phyloP scores from a whole-genome alignment of 2,329 filamentous ascomycete genomes.

The Nannizziopsis arthrosporioides region DNA sequence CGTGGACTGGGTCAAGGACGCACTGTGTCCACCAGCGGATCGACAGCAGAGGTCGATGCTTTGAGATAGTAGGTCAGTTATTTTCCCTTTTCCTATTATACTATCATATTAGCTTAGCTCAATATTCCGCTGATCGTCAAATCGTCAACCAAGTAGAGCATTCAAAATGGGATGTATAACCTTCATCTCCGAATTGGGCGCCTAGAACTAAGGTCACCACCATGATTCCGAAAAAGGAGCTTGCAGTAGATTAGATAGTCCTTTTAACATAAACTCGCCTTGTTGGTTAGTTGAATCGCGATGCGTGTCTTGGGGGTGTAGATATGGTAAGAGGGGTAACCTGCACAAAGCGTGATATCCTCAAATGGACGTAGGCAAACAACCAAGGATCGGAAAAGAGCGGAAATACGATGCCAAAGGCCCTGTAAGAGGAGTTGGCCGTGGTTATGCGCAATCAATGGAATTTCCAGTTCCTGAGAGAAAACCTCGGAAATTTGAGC shows the following conservation, averaged over 20 bases:
- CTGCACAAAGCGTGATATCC: too few relatives aligned
- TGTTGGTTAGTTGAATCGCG: too few relatives aligned
- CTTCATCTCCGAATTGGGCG: constrained; percentile 40
- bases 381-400: too few relatives aligned
- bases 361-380: too few relatives aligned
- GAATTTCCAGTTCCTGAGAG: background rate
- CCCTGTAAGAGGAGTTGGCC: too few relatives aligned
- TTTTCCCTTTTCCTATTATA: constrained; percentile 36
- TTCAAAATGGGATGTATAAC: constrained; percentile 16
- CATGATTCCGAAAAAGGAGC: background rate
- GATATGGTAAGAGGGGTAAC: too few relatives aligned
- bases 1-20: constrained; percentile 15
- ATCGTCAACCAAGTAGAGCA: background rate
- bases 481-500: background rate
- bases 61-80: constrained; percentile 38
- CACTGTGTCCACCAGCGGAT: constrained; percentile 38
- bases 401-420: too few relatives aligned
- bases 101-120: constrained; percentile 8
- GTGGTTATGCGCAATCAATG: background rate
- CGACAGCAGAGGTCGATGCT: constrained; percentile 35
- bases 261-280: too few relatives aligned
- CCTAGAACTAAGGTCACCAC: constrained; percentile 36
- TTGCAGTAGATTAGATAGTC: too few relatives aligned
- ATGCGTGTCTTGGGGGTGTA: too few relatives aligned
- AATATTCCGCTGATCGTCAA: too few relatives aligned